Conservation (phyloP, 2,329 filamentous ascomycete species). For the Aspergillus vadensis region DNA sequence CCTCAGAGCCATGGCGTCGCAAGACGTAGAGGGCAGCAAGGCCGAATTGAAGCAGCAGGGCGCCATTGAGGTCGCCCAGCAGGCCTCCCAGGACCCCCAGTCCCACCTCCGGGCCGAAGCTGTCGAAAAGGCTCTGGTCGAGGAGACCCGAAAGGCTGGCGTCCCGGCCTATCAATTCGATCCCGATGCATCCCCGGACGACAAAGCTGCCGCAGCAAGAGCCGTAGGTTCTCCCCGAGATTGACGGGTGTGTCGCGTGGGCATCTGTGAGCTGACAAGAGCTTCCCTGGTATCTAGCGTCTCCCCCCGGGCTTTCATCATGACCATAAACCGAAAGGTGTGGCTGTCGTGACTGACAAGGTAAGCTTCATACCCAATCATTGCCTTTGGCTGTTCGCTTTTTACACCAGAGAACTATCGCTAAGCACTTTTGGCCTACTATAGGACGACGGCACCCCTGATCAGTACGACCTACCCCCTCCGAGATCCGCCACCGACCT, state of each 20-base stretch:
- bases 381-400: background rate
- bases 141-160: conserved; percentile 77
- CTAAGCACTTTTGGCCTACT: conserved; percentile 8
- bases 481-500: conserved; percentile 60
- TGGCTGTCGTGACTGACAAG: conserved; percentile 72
- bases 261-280: conserved; percentile 16
- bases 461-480: conserved; percentile 75
- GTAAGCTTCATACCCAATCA: conserved; percentile 38
- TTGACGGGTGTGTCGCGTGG: background rate
- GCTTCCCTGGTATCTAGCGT: conserved; percentile 48
- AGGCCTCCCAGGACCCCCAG: conserved; percentile 58
- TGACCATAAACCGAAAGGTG: conserved; percentile 42
- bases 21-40: conserved; percentile 33
- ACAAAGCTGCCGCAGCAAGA: conserved; percentile 79
- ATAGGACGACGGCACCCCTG: conserved; percentile 66
- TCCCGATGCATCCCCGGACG: conserved; percentile 76
- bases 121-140: conserved; percentile 71
- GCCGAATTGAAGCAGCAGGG: conserved; percentile 80
- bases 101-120: conserved; percentile 68
- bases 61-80: conserved; percentile 71
- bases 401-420: no score
- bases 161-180: conserved; percentile 82
- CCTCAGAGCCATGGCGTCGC: conserved; percentile 33
- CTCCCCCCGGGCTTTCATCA: conserved; percentile 66
- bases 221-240: conserved; percentile 61